phyloP scores from a whole-genome alignment of 768 basidiomycete species.

The Tephrocybe rancida region DNA sequence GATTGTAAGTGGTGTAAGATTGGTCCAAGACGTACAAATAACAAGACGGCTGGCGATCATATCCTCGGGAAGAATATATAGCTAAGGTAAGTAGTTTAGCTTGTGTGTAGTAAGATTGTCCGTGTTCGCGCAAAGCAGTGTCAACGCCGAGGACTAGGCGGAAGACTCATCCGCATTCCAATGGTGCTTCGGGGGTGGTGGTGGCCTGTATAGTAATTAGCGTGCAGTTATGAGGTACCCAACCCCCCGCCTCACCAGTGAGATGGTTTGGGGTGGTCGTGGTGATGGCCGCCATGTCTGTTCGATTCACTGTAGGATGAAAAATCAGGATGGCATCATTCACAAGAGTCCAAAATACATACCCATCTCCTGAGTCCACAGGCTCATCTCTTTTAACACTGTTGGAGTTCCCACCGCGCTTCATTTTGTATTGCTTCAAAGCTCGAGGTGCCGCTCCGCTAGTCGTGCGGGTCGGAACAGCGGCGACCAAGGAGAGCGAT shows the following conservation, averaged over 20 bases:
- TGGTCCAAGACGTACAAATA: constrained; percentile 4
- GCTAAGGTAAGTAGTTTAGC: constrained; percentile 8
- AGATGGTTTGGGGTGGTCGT: constrained; percentile 7
- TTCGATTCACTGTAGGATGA: background rate
- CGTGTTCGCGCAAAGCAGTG: background rate
- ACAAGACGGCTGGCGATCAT: background rate
- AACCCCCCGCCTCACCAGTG: constrained; percentile 5
- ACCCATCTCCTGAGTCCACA: background rate
- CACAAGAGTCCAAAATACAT: background rate
- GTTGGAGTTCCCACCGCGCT: background rate
- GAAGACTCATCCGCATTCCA: constrained; percentile 1
- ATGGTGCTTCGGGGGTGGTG: constrained; percentile 1
- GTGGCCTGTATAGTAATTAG: background rate
- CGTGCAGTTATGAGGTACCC: background rate
- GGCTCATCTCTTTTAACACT: background rate
- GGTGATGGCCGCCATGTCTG: background rate
- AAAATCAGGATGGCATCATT: background rate
- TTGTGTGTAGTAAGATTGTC: constrained; percentile 3
- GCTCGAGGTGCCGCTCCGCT: constrained; percentile 1
- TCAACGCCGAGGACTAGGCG: constrained; percentile 7
- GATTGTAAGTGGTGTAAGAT: constrained; percentile 4
- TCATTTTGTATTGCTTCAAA: constrained; percentile 21
- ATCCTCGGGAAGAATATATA: constrained; percentile 8
- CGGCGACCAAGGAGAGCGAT: constrained; percentile 1
- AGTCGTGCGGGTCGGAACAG: constrained; percentile 7